Base-by-base conservation (phyloP, 495 filamentous ascomycete genomes). In the Acidomyces sp. region DNA sequence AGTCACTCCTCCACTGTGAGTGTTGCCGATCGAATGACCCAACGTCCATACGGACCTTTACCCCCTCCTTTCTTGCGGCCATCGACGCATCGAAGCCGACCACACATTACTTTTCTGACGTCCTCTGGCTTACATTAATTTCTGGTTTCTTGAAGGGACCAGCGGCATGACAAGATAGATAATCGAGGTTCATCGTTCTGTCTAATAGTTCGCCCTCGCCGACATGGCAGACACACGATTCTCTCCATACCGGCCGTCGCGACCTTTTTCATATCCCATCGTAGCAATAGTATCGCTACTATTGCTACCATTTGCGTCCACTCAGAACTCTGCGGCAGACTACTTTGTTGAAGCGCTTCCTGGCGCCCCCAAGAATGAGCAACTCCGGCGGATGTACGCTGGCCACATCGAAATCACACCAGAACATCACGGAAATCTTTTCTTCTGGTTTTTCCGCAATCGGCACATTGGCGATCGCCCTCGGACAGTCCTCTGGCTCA, bases 401-500 rank as follows among this genome's bases (percentile, higher is more conserved):
- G 90, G 88, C 15, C 92, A 95, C 55, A 78, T 97, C 60, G 86
- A 93, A 60, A 75, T 97, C 53, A 80, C 80, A 42, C 68, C 78
- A 6, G 73, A 80, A 42, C 70, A 75, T 52, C 83, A 94, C 60
- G 88, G 87, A 39, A 87, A 96, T 60, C 64, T 97, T 2, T 97
- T 95, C 69, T 97, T 96, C 65, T 97, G 90, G 90, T 85, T 93
- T 55, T 94, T 77, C 55, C 77, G 93, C 55, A 96, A 95, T 55
- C 74, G 81, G 37, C 88, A 96, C 54, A 93, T 96, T 43, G 90
- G 85, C 25, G 84, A 95, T 56, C 74, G 72, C 46, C 84, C 92
- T 56, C 76, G 88, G 20, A 94, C 90, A 0, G 82, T 97, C 3
- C 80, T 97, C 54, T 97, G 90, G 90, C 64, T 97, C 29, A 97